Evolutionary conservation across 2,329 filamentous ascomycete genomes (phyloP).

Genomic region (Byssoonygena ceratinophila): DNA sequence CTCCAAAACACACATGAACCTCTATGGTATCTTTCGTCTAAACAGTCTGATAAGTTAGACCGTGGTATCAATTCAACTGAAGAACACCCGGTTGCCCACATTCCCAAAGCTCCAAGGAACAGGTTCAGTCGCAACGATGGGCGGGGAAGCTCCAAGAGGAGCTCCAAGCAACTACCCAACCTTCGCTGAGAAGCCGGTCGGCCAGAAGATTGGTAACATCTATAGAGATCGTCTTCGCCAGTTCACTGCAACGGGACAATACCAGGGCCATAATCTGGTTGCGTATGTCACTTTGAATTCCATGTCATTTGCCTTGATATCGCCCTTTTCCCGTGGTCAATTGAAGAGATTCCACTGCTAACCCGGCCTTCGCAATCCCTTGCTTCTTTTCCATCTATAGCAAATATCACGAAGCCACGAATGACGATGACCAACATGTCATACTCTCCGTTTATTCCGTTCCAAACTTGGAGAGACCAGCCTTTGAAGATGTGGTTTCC

Average conservation of each 20-base stretch:
- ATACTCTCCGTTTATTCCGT: conserved; percentile 80
- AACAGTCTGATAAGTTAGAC: neutral
- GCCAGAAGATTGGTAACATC: conserved; percentile 73
- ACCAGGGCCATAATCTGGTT: conserved; percentile 61
- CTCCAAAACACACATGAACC: neutral
- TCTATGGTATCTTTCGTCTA: neutral
- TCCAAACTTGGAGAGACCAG: conserved; percentile 65
- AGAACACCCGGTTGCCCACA: neutral
- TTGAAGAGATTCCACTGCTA: neutral
- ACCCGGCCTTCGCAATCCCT: neutral
- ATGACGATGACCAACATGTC: conserved; percentile 62
- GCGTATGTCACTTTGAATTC: conserved; percentile 43
- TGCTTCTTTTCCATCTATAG: conserved; percentile 28
- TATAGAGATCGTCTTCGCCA: conserved; percentile 73
- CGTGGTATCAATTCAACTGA: neutral
- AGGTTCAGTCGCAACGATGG: conserved; percentile 21
- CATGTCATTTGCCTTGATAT: neutral
- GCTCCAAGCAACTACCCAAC: conserved; percentile 40
- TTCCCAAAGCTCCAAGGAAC: neutral
- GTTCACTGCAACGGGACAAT: conserved; percentile 72
- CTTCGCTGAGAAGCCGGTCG: conserved; percentile 46
- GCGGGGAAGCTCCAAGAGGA: conserved; percentile 29
- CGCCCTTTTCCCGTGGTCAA: neutral
- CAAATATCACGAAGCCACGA: conserved; percentile 60
- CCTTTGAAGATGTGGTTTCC: conserved; percentile 71